A percentile compares a stretch with the other conserved stretches of the same genome.
Conservation (phyloP, 345 rosid species). For the Angophora floribunda region DNA sequence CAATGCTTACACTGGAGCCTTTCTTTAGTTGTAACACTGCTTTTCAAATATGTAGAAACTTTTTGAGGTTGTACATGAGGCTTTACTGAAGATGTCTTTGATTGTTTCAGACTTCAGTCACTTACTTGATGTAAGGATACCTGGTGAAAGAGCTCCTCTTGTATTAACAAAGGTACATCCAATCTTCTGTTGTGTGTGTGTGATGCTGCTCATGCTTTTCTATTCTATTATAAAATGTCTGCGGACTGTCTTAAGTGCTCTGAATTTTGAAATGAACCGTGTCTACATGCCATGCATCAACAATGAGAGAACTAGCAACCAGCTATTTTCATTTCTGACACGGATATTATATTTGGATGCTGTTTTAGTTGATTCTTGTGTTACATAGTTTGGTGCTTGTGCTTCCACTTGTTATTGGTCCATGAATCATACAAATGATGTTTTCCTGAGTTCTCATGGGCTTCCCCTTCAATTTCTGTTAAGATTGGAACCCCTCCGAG, state of each 20-base stretch:
- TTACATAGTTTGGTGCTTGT: not conserved
- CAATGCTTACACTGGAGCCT: not conserved
- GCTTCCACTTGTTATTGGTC: not conserved
- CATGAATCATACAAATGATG: not conserved
- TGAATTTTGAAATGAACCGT: not conserved
- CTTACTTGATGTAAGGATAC: conserved; percentile 84
- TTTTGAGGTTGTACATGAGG: conserved; percentile 64
- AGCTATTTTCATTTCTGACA: not conserved
- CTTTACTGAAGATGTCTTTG: conserved; percentile 82
- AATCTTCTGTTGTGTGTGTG: not conserved
- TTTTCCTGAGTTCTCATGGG: not conserved
- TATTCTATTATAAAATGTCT: not conserved
- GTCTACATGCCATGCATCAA: not conserved
- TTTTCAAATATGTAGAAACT: conserved; percentile 37
- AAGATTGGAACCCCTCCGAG: not conserved
- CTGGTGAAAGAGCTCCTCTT: conserved; percentile 84
- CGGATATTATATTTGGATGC: not conserved
- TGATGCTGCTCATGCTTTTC: not conserved
- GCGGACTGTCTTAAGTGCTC: not conserved
- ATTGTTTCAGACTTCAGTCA: conserved; percentile 84
- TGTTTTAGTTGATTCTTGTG: not conserved
- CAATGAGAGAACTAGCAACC: not conserved
- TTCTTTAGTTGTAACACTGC: not conserved
- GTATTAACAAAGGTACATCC: conserved; percentile 53
- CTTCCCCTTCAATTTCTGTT: not conserved